Conservation (phyloP, 2,329 filamentous ascomycete species). For the Aspergillus tanneri region DNA sequence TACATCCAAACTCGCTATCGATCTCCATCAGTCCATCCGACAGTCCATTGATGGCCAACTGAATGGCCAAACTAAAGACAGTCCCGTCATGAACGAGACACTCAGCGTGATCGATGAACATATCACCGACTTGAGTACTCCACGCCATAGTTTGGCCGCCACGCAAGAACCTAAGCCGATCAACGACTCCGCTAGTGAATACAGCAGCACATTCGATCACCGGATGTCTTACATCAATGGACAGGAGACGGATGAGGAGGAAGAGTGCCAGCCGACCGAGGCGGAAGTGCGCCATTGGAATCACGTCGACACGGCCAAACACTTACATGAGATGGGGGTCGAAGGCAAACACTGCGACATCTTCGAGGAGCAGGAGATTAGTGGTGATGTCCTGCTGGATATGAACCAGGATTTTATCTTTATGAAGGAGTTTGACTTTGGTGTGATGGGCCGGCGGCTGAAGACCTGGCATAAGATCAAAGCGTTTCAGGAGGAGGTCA, state of each 20-base stretch:
- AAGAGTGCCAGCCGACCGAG: conserved; percentile 66
- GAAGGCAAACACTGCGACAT: conserved; percentile 90
- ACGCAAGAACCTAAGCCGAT: conserved; percentile 53
- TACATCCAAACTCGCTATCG: conserved; percentile 34
- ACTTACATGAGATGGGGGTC: conserved; percentile 79
- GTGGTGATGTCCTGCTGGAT: conserved; percentile 84
- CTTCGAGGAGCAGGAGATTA: conserved; percentile 93
- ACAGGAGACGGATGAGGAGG: conserved; percentile 92
- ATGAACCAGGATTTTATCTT: conserved; percentile 96
- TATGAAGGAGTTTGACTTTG: conserved; percentile 91
- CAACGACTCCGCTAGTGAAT: conserved; percentile 85
- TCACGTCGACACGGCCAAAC: conserved; percentile 79
- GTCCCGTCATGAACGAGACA: conserved; percentile 88
- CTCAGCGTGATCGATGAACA: conserved; percentile 96
- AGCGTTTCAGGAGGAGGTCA: conserved; percentile 81
- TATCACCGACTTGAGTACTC: conserved; percentile 78
- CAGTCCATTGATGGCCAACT: conserved; percentile 52
- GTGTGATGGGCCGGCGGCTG: conserved; percentile 81
- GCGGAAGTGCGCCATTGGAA: conserved; percentile 78
- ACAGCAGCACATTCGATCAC: conserved; percentile 74
- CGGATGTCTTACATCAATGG: conserved; percentile 89
- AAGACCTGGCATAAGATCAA: conserved; percentile 99
- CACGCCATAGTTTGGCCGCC: conserved; percentile 52
- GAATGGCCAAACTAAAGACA: conserved; percentile 52
- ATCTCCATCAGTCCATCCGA: conserved; percentile 46